Evolutionary conservation across 1,284 basidiomycete species (phyloP), one percentile per base, ranked within the genome.

Genomic region (Salmacisia buchloeana): DNA sequence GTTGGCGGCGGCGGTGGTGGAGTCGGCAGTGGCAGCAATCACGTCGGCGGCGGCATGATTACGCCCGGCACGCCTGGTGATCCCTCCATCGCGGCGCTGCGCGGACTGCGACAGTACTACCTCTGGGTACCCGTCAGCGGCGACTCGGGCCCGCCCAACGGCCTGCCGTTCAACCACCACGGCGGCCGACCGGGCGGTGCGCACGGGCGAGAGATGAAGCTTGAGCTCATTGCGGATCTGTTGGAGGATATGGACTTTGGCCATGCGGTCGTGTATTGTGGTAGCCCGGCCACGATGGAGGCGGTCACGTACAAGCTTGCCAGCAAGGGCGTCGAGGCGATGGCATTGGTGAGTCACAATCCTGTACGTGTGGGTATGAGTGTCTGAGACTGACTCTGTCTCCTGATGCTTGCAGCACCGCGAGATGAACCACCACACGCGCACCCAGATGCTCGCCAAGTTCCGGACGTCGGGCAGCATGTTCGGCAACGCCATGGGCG

Each of bases 151-250:
- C 29, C 29, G 12, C 49, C 49, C 15, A 54, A 54, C 27, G 49
- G 25, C n/a, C n/a, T n/a, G n/a, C n/a, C n/a, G n/a, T n/a, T n/a
- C n/a, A 80, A 84, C 34, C 84, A 83, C 31, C 83, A 84, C 52
- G 91, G 92, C 3, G 84, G 90, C 34, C 92, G 92, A 10, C 93
- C 92, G 58, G 92, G 93, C 69, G 92, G 92, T 21, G 92, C 91
- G 27, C 91, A 92, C 13, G 49, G 49, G n/a, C 84, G 92, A 60
- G 94, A 97, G 81, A 97, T 93, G 91, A 98, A 98, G 82, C 83
- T 98, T 59, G 94, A 98, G 76, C 93, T 92, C 18, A 84, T 98
- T 36, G 88, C 90, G 27, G 94, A 97, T 80, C 83, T 97, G 66
- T 88, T 96, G 69, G 92, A 94, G 58, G 94, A 97, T 78, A 86